Evolutionary conservation across 441 rosid species (phyloP).

Genomic region (Bocquillonia castaneifolia): DNA sequence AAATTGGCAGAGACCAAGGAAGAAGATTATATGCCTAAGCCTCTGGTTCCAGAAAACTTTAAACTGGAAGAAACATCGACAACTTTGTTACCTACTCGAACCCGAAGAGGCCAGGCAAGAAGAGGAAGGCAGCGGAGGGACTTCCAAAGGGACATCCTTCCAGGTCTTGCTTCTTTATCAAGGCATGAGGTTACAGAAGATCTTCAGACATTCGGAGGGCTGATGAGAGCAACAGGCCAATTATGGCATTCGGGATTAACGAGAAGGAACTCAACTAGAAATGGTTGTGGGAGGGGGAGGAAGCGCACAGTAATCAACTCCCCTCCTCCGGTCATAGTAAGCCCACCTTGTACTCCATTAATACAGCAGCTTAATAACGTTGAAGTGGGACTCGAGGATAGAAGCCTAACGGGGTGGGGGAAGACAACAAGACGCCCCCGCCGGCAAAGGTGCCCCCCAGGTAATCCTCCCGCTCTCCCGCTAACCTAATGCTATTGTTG

Average conservation of each 20-base stretch:
- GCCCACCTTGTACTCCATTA: slow-evolving; percentile 39
- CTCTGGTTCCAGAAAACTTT: slow-evolving; percentile 58
- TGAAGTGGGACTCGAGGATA: slow-evolving; percentile 64
- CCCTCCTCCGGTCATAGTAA: slow-evolving; percentile 31
- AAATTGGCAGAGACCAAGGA: slow-evolving; percentile 51
- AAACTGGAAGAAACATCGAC: slow-evolving; percentile 49
- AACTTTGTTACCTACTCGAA: slow-evolving; percentile 34
- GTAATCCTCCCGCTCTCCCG: slow-evolving; percentile 53
- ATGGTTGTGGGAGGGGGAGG: slow-evolving; percentile 69
- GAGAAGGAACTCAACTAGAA: slow-evolving; percentile 67
- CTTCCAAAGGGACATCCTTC: slow-evolving; percentile 97
- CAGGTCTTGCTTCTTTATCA: slow-evolving; percentile 79
- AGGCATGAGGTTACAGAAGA: slow-evolving; percentile 91
- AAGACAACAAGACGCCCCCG: slow-evolving; percentile 88
- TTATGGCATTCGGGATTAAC: slow-evolving; percentile 63
- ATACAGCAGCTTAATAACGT: slow-evolving; percentile 49
- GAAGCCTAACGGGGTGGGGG: slow-evolving; percentile 92
- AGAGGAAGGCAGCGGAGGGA: slow-evolving; percentile 95
- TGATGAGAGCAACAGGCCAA: slow-evolving; percentile 76
- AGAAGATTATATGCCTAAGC: slow-evolving; percentile 79
- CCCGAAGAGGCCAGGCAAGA: slow-evolving; percentile 75
- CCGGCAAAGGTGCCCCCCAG: slow-evolving; percentile 82
- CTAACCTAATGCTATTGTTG: slow-evolving; percentile 47
- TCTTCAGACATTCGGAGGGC: slow-evolving; percentile 83
- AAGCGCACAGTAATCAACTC: slow-evolving; percentile 40